phyloP scores from a whole-genome alignment of 164 flowering plant species.

The Aristolochia fimbriata region DNA sequence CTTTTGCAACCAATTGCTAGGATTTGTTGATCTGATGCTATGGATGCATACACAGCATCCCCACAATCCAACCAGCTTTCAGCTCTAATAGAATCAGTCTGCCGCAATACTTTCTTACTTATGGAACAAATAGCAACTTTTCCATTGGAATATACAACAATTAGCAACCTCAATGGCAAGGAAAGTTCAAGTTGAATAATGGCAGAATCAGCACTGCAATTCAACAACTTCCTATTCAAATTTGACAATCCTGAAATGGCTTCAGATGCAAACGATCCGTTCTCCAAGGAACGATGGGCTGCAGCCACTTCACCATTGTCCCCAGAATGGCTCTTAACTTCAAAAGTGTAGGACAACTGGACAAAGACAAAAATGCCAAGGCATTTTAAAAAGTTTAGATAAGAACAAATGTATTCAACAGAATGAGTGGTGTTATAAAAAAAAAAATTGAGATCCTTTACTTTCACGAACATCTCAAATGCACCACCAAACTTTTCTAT shows the following conservation, averaged over 20 bases:
- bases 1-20: conserved; percentile 87
- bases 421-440: no score
- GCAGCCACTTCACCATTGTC: conserved; percentile 19
- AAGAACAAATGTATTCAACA: no score
- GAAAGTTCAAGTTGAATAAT: conserved; percentile 67
- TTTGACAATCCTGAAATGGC: conserved; percentile 16
- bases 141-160: conserved; percentile 67
- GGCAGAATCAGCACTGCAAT: conserved; percentile 18
- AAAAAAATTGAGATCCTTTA: no score
- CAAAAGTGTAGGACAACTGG: conserved; percentile 65
- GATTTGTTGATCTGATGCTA: conserved; percentile 81
- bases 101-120: conserved; percentile 81
- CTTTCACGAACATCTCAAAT: no score
- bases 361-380: conserved; percentile 2
- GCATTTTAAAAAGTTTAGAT: no score
- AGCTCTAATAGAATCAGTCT: conserved; percentile 48
- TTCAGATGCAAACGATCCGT: conserved; percentile 44
- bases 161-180: conserved; percentile 47
- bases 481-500: no score
- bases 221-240: conserved; percentile 15
- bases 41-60: conserved; percentile 75
- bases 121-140: conserved; percentile 58
- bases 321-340: conserved; percentile 22
- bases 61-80: conserved; percentile 55
- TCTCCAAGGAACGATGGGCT: conserved; percentile 28